phyloP scores from a whole-genome alignment of 2,329 filamentous ascomycete genomes.

The Pseudogymnoascus sp. region DNA sequence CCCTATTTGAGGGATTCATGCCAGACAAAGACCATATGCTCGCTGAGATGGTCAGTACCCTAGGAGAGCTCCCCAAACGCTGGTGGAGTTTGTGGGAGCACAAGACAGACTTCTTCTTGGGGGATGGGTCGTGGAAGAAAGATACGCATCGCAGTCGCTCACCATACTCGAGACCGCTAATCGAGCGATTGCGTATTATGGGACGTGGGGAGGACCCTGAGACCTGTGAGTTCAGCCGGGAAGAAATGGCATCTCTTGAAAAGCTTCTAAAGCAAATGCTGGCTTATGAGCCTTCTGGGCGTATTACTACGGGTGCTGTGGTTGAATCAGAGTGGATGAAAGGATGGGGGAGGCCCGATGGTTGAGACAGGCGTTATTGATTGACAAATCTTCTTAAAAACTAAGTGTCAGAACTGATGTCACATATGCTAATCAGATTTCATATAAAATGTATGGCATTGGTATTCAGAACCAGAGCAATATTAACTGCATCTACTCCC shows the following conservation, averaged over 20 bases:
- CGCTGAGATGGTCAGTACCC: constrained; percentile 31
- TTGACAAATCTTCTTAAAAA: too few relatives aligned
- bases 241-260: not conserved
- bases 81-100: not conserved
- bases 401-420: too few relatives aligned
- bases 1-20: not conserved
- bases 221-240: not conserved
- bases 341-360: not conserved
- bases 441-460: too few relatives aligned
- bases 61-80: not conserved
- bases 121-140: not conserved
- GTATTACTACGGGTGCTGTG: not conserved
- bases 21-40: constrained; percentile 72
- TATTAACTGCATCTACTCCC: too few relatives aligned
- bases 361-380: not conserved
- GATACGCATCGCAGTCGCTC: not conserved
- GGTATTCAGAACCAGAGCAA: too few relatives aligned
- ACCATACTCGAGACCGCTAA: not conserved
- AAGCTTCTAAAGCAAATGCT: not conserved
- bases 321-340: not conserved
- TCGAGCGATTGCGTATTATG: not conserved
- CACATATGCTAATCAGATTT: too few relatives aligned
- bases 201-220: not conserved
- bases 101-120: not conserved
- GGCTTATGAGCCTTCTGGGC: not conserved